Evolutionary conservation across 2,329 filamentous ascomycete genomes (phyloP), one percentile per base, ranked within the genome.

Genomic region (Graphiopsis chlorocephala): DNA sequence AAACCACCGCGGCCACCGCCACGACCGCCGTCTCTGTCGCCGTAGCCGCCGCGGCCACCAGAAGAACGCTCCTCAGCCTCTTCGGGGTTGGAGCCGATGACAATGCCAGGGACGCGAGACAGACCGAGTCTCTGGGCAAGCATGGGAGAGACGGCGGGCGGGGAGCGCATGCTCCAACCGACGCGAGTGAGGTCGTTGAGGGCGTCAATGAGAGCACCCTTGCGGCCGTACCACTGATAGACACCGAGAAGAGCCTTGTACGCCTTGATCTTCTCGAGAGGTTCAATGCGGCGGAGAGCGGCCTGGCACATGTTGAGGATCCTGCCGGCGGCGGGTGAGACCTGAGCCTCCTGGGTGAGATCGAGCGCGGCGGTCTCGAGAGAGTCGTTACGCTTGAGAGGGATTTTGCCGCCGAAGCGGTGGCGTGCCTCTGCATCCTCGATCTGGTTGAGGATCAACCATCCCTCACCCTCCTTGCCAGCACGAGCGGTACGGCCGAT

Each of bases 381-480:
- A 0, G 78, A 78, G 4, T 76, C 72, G 69, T 86, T 85, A 7
- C 81, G 81, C 71, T 86, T 77, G 68, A 92, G 81, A 15, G 88
- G 88, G 15, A 93, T 80, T 4, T 83, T 82, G 50, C 58, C 58
- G 5, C 77, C 74, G 61, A 93, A 82, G 56, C 85, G 79, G 11
- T 72, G 70, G 52, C 84, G 81, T 3, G 85, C 80, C 52, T 79
- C 75, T 0, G 68, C 20, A 7, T 83, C 74, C 70, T 91, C 88
- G 15, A 81, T 72, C 12, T 85, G 76, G 1, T 86, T 80, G 1
- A 92, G 68, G 55, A 94, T 76, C 35, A 93, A 76, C 83, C 86
- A 92, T 64, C 88, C 90, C 72, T 91, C 82, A 52, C 91, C 91
- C 69, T 86, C 82, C 75, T 91, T 90, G 67, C 88, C 86, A 29